phyloP scores from a whole-genome alignment of 352 stramenopile genomes.

The Phytophthora brassicae region DNA sequence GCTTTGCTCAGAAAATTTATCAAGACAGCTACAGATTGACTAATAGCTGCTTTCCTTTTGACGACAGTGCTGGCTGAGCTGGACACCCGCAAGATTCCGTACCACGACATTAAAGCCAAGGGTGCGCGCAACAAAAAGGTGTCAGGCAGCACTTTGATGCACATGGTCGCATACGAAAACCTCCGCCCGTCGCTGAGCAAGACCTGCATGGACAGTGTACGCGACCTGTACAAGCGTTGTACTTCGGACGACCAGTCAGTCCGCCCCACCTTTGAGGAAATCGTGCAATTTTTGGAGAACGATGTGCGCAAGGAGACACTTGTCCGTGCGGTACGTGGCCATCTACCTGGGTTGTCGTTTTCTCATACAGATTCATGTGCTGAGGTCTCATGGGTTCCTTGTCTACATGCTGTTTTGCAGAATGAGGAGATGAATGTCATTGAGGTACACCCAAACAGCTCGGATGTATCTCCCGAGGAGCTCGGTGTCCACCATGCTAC shows the following conservation, averaged over 20 bases:
- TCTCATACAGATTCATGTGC: constrained; percentile 5
- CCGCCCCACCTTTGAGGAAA: constrained; percentile 85
- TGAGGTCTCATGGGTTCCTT: constrained; percentile 19
- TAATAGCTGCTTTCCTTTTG: constrained; percentile 2
- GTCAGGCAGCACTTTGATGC: constrained; percentile 83
- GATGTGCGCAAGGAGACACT: constrained; percentile 85
- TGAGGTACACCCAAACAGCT: constrained; percentile 30
- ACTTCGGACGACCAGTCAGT: constrained; percentile 73
- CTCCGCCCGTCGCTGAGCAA: constrained; percentile 82
- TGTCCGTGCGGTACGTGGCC: constrained; percentile 66
- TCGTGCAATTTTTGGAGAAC: constrained; percentile 85
- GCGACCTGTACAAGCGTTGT: constrained; percentile 79
- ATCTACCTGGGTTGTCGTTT: constrained; percentile 9
- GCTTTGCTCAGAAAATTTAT: background rate
- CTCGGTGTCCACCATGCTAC: constrained; percentile 82
- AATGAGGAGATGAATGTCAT: constrained; percentile 47
- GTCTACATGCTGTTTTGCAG: constrained; percentile 27
- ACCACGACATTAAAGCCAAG: constrained; percentile 87
- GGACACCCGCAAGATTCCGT: constrained; percentile 86
- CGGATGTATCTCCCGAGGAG: constrained; percentile 73
- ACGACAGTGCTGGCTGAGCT: constrained; percentile 77
- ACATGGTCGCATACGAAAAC: constrained; percentile 90
- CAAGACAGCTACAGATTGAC: background rate
- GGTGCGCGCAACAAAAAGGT: constrained; percentile 84
- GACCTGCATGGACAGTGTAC: constrained; percentile 82